Conservation (phyloP, 78 protist species). For the Acrasis kona region DNA sequence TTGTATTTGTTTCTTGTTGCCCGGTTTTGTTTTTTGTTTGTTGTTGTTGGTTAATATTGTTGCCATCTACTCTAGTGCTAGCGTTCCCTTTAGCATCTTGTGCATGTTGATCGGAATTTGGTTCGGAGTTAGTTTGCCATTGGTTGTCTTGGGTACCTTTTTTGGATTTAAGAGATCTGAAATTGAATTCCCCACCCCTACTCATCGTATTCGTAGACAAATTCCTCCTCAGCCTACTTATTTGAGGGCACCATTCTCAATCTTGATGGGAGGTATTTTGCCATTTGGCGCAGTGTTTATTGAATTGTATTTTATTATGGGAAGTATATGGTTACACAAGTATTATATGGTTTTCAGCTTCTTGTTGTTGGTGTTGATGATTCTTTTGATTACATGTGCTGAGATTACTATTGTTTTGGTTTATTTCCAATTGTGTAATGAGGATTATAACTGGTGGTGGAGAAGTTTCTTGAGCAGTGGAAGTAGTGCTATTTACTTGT, state of each 20-base stretch:
- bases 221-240: conserved; percentile 83
- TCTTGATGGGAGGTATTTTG: conserved; percentile 63
- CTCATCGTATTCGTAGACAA: conserved; percentile 86
- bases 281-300: conserved; percentile 76
- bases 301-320: conserved; percentile 70
- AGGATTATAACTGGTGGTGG: conserved; percentile 98
- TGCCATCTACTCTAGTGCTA: conserved; percentile 38
- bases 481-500: conserved; percentile 74
- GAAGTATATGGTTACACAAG: conserved; percentile 48
- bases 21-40: conserved; percentile 41
- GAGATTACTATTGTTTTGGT: conserved; percentile 67
- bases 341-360: conserved; percentile 26
- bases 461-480: conserved; percentile 82
- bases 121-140: conserved; percentile 74
- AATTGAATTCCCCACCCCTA: conserved; percentile 53
- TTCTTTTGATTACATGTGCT: conserved; percentile 41
- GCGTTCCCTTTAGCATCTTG: conserved; percentile 57
- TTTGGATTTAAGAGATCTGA: conserved; percentile 69
- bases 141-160: conserved; percentile 79
- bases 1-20: conserved; percentile 42
- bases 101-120: conserved; percentile 49
- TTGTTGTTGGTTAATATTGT: conserved; percentile 51
- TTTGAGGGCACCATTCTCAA: conserved; percentile 66
- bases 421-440: conserved; percentile 49
- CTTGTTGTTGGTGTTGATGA: conserved; percentile 27